A percentile compares a stretch with the other conserved stretches of the same genome.
Conservation (phyloP, 352 stramenopile species). For the Blastocystis sp. region DNA sequence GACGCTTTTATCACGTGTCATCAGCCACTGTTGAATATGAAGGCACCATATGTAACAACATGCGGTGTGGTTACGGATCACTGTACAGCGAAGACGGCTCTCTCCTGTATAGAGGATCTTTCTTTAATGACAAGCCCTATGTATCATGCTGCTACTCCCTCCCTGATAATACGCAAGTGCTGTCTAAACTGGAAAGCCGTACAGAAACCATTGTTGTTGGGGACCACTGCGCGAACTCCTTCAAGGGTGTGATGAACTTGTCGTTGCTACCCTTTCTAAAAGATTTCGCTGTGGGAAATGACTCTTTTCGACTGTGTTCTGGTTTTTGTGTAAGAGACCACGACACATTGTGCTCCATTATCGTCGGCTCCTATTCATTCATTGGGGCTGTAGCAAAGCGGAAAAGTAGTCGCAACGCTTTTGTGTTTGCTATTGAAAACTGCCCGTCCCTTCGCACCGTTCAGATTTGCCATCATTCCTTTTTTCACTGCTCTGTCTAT, state of each 20-base stretch:
- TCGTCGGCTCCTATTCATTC: background rate
- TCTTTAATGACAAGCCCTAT: background rate
- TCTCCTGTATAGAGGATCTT: background rate
- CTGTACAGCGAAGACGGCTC: background rate
- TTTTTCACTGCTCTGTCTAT: background rate
- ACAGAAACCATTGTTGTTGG: background rate
- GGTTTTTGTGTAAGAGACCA: background rate
- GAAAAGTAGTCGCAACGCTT: background rate
- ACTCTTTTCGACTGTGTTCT: background rate
- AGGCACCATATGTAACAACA: background rate
- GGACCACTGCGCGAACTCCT: background rate
- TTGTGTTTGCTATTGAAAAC: background rate
- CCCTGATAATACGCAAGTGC: background rate
- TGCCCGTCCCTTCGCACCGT: background rate
- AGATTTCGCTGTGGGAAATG: background rate
- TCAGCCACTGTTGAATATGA: background rate
- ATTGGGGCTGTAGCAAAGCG: background rate
- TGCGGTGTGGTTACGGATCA: background rate
- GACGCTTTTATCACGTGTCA: background rate
- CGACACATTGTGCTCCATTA: background rate
- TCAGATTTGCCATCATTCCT: background rate
- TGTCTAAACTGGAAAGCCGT: background rate
- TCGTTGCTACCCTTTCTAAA: background rate
- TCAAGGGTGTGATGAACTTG: background rate
- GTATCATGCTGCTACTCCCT: background rate